Base-by-base conservation (phyloP, 345 rosid species). In the Murraya koenigii region DNA sequence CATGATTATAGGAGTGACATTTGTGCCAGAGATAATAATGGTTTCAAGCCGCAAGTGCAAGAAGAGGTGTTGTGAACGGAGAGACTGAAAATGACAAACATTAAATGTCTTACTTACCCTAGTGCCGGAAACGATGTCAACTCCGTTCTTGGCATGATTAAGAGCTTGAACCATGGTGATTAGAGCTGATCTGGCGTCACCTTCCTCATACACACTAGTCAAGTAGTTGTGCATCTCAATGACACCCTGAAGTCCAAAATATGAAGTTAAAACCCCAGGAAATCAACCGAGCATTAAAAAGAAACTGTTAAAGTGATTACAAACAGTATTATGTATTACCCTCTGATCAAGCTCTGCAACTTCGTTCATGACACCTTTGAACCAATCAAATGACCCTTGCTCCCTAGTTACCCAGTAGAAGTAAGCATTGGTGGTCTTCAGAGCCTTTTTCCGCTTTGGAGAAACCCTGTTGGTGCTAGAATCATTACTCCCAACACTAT, bases 341-440 rank as follows among this genome's bases (percentile, higher is more conserved):
- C 98, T 89, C 84, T 92, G 97, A 81, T 96, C 99, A 72, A 90
- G 87, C 38, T 96, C 97, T 9, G 98, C 97, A 25, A 96, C 89
- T 85, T 96, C 99, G 78, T 96, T 91, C 99, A 96, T 96, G 62
- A 96, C 92, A 2, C 98, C 99, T 85, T 96, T 96, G 84, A 96
- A 96, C 99, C 99, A 96, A 81, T 96, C 99, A 80, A 96, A 96
- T 19, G 99, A 96, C 20, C 97, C 97, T 85, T 96, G 99, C 82
- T 96, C 99, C 75, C 98, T 91, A 13, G 98, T 96, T 41, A 96
- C 99, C 99, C 99, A 96, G 39, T 96, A 96, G 88, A 96, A 96
- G 80, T 96, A 94, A 38, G 99, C 99, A 82, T 92, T 91, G 17
- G 97, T 92, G 22, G 98, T 94, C 83, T 85, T 94, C 32, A 94